Conservation (phyloP, 129 eudicot genomes). For the Escallonia rubra region DNA sequence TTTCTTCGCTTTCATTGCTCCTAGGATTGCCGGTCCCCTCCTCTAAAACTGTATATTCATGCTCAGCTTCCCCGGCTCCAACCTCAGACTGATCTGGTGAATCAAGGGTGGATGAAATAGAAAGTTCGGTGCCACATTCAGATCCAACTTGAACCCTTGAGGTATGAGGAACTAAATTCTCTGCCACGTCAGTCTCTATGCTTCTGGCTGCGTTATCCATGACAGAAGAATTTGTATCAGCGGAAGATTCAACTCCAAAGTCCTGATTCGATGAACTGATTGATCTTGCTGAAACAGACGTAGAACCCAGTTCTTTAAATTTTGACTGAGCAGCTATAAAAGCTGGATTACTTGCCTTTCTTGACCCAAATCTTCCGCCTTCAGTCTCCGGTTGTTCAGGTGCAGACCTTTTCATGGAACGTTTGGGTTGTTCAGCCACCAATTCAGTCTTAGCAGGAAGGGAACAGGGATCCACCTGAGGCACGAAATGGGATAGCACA, state of each 20-base stretch:
- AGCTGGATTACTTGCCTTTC: slow-evolving; percentile 73
- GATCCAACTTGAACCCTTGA: slow-evolving; percentile 42
- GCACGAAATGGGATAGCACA: background rate
- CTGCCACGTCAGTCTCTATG: slow-evolving; percentile 21
- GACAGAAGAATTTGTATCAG: slow-evolving; percentile 28
- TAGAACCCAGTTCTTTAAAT: slow-evolving; percentile 67
- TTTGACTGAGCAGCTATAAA: slow-evolving; percentile 88
- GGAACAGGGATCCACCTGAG: slow-evolving; percentile 13
- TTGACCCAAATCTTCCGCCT: slow-evolving; percentile 54
- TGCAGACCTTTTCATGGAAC: slow-evolving; percentile 38
- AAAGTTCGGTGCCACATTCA: slow-evolving; percentile 88
- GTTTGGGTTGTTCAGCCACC: slow-evolving; percentile 37
- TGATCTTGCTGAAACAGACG: slow-evolving; percentile 32
- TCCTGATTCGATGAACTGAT: slow-evolving; percentile 23
- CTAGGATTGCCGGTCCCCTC: slow-evolving; percentile 17
- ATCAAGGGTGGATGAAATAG: slow-evolving; percentile 81
- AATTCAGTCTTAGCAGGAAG: slow-evolving; percentile 19
- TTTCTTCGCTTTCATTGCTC: slow-evolving; percentile 3
- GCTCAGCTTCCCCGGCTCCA: slow-evolving; percentile 33
- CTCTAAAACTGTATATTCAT: slow-evolving; percentile 26
- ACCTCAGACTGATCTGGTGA: slow-evolving; percentile 58
- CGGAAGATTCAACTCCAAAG: slow-evolving; percentile 16
- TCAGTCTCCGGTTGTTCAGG: slow-evolving; percentile 50
- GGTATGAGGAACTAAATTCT: slow-evolving; percentile 25
- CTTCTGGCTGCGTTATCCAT: slow-evolving; percentile 16